Evolutionary conservation across 1,284 basidiomycete species (phyloP).

Genomic region (Athelia psychrophila): DNA sequence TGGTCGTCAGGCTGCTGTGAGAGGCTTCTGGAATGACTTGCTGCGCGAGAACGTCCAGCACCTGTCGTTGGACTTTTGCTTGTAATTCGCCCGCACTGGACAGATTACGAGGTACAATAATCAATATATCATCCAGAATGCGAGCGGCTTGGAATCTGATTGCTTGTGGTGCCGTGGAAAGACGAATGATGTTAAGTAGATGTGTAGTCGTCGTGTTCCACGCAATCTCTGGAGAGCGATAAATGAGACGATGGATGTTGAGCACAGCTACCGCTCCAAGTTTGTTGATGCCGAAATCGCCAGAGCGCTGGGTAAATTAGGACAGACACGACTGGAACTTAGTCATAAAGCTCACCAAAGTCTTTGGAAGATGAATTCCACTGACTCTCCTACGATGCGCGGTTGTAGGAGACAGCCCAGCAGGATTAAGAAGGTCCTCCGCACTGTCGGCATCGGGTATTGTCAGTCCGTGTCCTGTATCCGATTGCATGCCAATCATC

Average conservation of each 20-base stretch:
- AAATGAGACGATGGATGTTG: conserved; percentile 86
- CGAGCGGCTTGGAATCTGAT: conserved; percentile 88
- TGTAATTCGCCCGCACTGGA: conserved; percentile 60
- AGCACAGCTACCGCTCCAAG: conserved; percentile 77
- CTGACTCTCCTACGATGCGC: conserved; percentile 75
- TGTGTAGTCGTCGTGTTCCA: conserved; percentile 84
- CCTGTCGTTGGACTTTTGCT: conserved; percentile 73
- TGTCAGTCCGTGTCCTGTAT: conserved; percentile 26
- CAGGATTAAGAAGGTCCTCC: conserved; percentile 38
- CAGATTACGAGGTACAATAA: conserved; percentile 68
- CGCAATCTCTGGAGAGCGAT: conserved; percentile 74
- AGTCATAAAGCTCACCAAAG: conserved; percentile 52
- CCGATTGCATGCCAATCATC: conserved; percentile 84
- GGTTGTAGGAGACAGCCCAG: conserved; percentile 37
- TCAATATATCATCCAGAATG: conserved; percentile 79
- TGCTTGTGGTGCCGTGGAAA: conserved; percentile 64
- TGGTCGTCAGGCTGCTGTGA: conserved; percentile 35
- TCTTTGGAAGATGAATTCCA: conserved; percentile 78
- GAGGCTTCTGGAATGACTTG: conserved; percentile 67
- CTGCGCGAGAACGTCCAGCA: conserved; percentile 78
- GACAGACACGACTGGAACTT: neutral
- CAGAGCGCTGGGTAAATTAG: conserved; percentile 51
- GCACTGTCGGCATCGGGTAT: conserved; percentile 31
- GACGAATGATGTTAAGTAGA: conserved; percentile 72
- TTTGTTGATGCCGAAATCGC: conserved; percentile 86